Evolutionary conservation across 2,329 filamentous ascomycete genomes (phyloP).

Genomic region (Aspergillus arachidicola): DNA sequence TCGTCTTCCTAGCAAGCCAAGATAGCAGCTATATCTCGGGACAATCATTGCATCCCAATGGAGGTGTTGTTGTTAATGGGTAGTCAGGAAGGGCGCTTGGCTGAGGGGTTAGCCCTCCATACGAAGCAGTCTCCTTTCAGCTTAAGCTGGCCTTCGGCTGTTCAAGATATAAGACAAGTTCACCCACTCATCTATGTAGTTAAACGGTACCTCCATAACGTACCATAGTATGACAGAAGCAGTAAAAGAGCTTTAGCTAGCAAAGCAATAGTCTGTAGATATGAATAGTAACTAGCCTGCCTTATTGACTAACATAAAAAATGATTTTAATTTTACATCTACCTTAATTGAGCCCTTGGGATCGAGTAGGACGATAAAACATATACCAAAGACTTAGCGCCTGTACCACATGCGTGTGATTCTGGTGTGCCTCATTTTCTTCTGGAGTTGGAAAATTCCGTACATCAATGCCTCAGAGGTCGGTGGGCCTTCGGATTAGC

Average conservation of each 20-base stretch:
- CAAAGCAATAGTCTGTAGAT: background rate
- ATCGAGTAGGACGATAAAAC: background rate
- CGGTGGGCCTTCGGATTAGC: conserved; percentile 45
- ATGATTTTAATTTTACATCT: conserved; percentile 1
- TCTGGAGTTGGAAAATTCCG: conserved; percentile 77
- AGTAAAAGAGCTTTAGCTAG: background rate
- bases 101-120: background rate
- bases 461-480: conserved; percentile 61
- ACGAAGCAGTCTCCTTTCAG: background rate
- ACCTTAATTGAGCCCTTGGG: background rate
- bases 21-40: conserved; percentile 76
- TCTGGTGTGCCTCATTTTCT: conserved; percentile 69
- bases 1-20: conserved; percentile 75
- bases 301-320: background rate
- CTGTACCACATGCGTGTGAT: conserved; percentile 62
- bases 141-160: background rate
- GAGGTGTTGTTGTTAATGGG: conserved; percentile 55
- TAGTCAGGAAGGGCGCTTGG: background rate
- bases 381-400: conserved; percentile 37
- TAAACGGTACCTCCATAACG: background rate
- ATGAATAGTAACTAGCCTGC: background rate
- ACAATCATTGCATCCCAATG: conserved; percentile 68
- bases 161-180: background rate
- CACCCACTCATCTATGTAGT: background rate
- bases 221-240: background rate